Evolutionary conservation across 176 grass and related monocot species (phyloP).

Genomic region (Oryza rufipogon): DNA sequence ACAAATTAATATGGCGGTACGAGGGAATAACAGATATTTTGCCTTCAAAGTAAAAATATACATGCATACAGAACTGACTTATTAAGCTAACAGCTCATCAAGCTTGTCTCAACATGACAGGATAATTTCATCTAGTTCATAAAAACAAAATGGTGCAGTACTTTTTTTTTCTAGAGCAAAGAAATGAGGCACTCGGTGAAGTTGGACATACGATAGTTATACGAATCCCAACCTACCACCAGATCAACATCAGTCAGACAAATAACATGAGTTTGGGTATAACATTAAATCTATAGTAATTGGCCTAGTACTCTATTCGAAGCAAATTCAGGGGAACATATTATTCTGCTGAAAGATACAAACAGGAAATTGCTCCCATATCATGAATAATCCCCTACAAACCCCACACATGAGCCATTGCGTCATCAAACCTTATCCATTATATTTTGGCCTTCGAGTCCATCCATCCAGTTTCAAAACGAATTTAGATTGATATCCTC

Average conservation of each 20-base stretch:
- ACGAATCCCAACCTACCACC: not conserved
- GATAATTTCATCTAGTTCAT: not conserved
- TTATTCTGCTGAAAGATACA: constrained; percentile 17
- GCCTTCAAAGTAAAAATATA: constrained; percentile 13
- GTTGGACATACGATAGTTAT: not conserved
- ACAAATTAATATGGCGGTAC: constrained; percentile 1
- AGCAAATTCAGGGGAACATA: not conserved
- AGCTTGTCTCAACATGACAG: not conserved
- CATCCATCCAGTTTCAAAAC: not conserved
- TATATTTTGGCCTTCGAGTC: constrained; percentile 13
- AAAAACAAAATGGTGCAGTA: not conserved
- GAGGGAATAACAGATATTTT: not conserved
- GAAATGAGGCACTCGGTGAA: not conserved
- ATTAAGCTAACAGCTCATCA: not conserved
- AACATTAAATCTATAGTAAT: not conserved
- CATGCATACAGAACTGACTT: not conserved
- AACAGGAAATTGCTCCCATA: constrained; percentile 1
- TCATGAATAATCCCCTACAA: constrained; percentile 9
- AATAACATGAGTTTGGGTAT: not conserved
- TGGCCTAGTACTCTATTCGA: not conserved
- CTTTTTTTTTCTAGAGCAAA: not conserved
- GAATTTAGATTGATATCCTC: not conserved
- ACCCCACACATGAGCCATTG: not conserved
- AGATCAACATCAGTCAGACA: not conserved
- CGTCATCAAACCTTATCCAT: constrained; percentile 32